These are phyloP conservation scores for Lactarius indigo DNA, from an alignment of 768 basidiomycete species.

Conservation along the genomic window DNA sequence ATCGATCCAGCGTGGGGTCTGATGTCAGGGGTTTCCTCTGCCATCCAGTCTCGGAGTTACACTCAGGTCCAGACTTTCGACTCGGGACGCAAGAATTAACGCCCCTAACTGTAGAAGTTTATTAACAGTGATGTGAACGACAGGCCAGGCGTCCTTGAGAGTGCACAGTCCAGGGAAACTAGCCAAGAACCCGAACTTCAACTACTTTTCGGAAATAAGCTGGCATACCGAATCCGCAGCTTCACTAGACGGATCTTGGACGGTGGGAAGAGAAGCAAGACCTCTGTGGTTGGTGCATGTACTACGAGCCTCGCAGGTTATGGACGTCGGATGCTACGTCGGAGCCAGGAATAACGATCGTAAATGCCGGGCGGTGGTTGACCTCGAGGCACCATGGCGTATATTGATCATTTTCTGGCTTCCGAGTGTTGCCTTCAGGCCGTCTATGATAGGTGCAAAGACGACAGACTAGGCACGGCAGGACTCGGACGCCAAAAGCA, in stretches of 20 bases:
- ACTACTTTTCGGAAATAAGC: constrained; percentile 14
- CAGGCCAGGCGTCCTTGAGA: neutral
- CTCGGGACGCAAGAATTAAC: constrained; percentile 3
- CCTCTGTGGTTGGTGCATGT: constrained; percentile 9
- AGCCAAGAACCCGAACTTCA: constrained; percentile 8
- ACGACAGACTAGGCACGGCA: constrained; percentile 3
- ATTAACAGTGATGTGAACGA: constrained; percentile 19
- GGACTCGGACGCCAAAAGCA: neutral
- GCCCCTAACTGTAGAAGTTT: constrained; percentile 18
- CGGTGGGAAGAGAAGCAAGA: constrained; percentile 18
- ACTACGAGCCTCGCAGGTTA: constrained; percentile 19
- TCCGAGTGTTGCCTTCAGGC: constrained; percentile 12
- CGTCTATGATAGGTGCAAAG: constrained; percentile 8
- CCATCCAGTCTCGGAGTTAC: constrained; percentile 5
- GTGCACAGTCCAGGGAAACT: constrained; percentile 12
- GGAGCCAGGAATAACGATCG: constrained; percentile 24
- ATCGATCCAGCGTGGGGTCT: constrained; percentile 13
- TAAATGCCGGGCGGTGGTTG: constrained; percentile 17
- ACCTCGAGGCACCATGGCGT: constrained; percentile 21
- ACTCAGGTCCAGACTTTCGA: constrained; percentile 10
- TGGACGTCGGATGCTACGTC: constrained; percentile 17
- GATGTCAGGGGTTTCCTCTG: constrained; percentile 10
- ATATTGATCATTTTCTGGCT: constrained; percentile 21
- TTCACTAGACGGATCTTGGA: constrained; percentile 1
- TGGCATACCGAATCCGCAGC: constrained; percentile 14